These are phyloP conservation scores for Proliferodiscus dingleyae DNA, from an alignment of 2,329 filamentous ascomycete species.

Conservation along the genomic window DNA sequence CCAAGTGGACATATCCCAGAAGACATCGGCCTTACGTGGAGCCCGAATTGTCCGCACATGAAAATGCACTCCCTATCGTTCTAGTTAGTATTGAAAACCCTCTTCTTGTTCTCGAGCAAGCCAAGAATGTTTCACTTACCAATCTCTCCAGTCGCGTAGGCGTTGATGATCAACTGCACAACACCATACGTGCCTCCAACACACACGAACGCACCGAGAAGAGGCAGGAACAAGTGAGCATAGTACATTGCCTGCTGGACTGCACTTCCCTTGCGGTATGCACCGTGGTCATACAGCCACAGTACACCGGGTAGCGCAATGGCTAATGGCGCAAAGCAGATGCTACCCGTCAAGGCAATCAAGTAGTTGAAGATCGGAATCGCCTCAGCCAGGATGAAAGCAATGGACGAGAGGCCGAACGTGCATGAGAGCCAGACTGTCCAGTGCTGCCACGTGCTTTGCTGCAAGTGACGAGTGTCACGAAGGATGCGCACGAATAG, in stretches of 20 bases:
- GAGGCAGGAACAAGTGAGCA: constrained; percentile 34
- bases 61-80: constrained; percentile 36
- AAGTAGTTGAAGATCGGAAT: constrained; percentile 53
- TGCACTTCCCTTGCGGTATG: constrained; percentile 35
- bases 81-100: not conserved
- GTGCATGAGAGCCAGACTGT: constrained; percentile 45
- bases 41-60: constrained; percentile 42
- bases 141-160: constrained; percentile 37
- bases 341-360: constrained; percentile 42
- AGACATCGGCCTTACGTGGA: no score
- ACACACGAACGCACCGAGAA: constrained; percentile 35
- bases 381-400: constrained; percentile 47
- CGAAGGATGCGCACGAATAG: constrained; percentile 51
- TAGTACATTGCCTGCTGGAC: constrained; percentile 28
- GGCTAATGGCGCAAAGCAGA: constrained; percentile 48
- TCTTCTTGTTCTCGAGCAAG: no score
- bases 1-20: no score
- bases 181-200: constrained; percentile 42
- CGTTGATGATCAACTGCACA: constrained; percentile 46
- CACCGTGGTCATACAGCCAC: constrained; percentile 45
- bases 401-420: constrained; percentile 36
- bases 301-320: constrained; percentile 44
- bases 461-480: constrained; percentile 45
- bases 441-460: constrained; percentile 49
- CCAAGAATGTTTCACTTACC: constrained; percentile 12